Evolutionary conservation across 2,329 filamentous ascomycete genomes (phyloP).

Genomic region (Botrytis fabae): DNA sequence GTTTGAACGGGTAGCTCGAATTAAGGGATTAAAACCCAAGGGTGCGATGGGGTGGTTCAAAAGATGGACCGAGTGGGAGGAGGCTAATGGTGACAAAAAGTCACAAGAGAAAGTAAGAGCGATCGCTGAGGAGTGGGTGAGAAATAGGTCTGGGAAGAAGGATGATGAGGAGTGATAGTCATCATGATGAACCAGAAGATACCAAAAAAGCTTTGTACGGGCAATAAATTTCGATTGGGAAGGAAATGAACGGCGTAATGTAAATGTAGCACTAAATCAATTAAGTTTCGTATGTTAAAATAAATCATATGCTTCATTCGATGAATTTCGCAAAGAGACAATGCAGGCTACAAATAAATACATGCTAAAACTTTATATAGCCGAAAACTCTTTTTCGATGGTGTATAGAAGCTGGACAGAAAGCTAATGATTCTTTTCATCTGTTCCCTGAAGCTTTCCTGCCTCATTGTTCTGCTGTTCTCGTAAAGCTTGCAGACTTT

Average conservation of each 20-base stretch:
- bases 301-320: background rate
- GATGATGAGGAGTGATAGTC: constrained; percentile 18
- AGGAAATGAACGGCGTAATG: constrained; percentile 5
- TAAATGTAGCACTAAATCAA: constrained; percentile 11
- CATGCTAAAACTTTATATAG: background rate
- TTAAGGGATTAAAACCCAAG: constrained; percentile 73
- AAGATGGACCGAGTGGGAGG: constrained; percentile 88
- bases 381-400: background rate
- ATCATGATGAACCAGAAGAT: constrained; percentile 8
- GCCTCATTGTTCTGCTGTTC: constrained; percentile 20
- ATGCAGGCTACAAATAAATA: background rate
- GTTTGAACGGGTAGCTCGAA: constrained; percentile 75
- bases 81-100: constrained; percentile 68
- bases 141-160: constrained; percentile 45
- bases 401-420: background rate
- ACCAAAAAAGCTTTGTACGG: constrained; percentile 14
- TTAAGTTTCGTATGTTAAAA: background rate
- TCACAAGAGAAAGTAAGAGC: constrained; percentile 69
- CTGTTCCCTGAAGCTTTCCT: background rate
- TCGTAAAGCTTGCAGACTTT: constrained; percentile 58
- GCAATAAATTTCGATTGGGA: background rate
- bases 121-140: constrained; percentile 70
- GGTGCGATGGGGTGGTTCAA: constrained; percentile 88
- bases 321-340: background rate
- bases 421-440: background rate